Evolutionary conservation across 2,329 filamentous ascomycete genomes (phyloP), one percentile per base, ranked within the genome.

Genomic region (Botrytis fabae): DNA sequence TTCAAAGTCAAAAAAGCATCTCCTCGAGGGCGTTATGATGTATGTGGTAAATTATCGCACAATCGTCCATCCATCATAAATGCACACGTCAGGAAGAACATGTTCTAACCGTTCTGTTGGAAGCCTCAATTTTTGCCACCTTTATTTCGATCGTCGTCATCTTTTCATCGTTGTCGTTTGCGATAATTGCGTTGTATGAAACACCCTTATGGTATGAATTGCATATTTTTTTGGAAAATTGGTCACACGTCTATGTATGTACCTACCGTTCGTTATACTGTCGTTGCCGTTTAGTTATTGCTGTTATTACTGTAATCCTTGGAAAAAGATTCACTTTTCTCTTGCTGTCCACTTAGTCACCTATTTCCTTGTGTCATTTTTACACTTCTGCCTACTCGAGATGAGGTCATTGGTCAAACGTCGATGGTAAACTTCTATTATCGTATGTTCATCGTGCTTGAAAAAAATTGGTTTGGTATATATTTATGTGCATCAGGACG

Each of bases 151-250:
- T 51, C 1, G 2, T 51, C 5, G 12, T 12, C 5, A 12, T 16
- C 25, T 54, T 40, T 3, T 40, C 20, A 64, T 35, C 14, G 14
- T 35, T 25, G 5, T 10, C 28, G 2, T 46, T 32, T 32, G 22
- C 18, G 10, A 4, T 64, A 16, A 8, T 32, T 4, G 12, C 46
- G 12, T 8, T 46, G 40, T 7, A 4, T 5, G 28, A 22, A 4
- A 35, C 10, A 6, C 2, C 1, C 22, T 35, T 5, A 28, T 2
- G 12, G 7, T 22, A 16, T 1, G 2, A 1, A 7, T 25, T 2
- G 25, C 48, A 12, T 16, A 12, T 0, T 10, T 12, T 32, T 4
- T 28, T 6, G 1, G 48, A n/a, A 10, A 12, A n/a, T 18, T 48
- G 6, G 8, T 48, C 38, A 2, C 6, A 38, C 1, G 5, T 48